These are phyloP conservation scores for Scalesia atractyloides DNA, from an alignment of 129 eudicot genomes.

Conservation along the genomic window DNA sequence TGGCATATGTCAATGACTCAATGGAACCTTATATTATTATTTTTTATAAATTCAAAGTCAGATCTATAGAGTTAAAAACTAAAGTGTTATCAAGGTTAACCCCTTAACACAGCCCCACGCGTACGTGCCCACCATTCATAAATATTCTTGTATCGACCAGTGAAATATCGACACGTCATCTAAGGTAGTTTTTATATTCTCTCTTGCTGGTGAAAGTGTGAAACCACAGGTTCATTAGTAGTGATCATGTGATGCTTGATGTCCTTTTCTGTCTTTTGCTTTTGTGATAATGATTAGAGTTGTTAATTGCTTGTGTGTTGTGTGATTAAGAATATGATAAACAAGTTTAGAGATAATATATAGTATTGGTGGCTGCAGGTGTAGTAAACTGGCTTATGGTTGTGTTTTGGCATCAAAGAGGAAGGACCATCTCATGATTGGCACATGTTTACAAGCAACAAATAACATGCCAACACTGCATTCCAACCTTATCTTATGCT, in stretches of 20 bases:
- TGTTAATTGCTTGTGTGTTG: conserved; percentile 20
- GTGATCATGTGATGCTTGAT: conserved; percentile 39
- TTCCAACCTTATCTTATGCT: conserved; percentile 38
- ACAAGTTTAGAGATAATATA: conserved; percentile 38
- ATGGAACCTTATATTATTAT: conserved; percentile 18
- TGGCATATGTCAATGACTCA: conserved; percentile 40
- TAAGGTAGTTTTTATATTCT: conserved; percentile 48
- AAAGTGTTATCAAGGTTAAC: conserved; percentile 34
- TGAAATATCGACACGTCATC: conserved; percentile 41
- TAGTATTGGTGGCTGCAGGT: conserved; percentile 36
- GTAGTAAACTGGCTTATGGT: conserved; percentile 36
- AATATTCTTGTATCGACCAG: conserved; percentile 39
- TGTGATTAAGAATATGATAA: conserved; percentile 29
- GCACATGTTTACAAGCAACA: conserved; percentile 42
- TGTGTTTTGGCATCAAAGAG: conserved; percentile 37
- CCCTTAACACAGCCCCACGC: conserved; percentile 29
- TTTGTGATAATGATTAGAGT: conserved; percentile 37
- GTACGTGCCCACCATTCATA: conserved; percentile 64
- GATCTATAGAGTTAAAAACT: conserved; percentile 25
- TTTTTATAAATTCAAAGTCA: conserved; percentile 31
- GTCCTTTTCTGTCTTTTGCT: conserved; percentile 33
- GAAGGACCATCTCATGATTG: conserved; percentile 40
- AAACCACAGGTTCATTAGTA: conserved; percentile 38
- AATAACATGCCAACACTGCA: conserved; percentile 35
- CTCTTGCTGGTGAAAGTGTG: conserved; percentile 41